These are phyloP conservation scores for Aristolochia fimbriata DNA, from an alignment of 164 flowering plant genomes.

Conservation along the genomic window DNA sequence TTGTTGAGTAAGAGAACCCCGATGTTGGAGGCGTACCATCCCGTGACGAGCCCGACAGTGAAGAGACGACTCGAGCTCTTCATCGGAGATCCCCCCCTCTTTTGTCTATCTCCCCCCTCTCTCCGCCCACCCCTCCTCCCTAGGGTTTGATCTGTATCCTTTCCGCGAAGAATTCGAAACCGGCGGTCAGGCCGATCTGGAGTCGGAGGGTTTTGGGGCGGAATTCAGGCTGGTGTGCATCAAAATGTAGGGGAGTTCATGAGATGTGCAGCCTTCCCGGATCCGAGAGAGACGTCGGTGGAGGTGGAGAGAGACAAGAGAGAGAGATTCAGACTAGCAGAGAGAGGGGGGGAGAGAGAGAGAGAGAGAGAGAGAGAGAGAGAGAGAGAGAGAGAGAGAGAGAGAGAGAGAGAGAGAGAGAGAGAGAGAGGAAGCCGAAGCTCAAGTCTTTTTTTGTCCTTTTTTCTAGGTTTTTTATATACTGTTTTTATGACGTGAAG, in stretches of 20 bases:
- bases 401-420: constrained; percentile 3
- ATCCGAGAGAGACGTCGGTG: not conserved
- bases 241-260: not conserved
- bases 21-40: constrained; percentile 50
- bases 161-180: not conserved
- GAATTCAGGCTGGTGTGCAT: not conserved
- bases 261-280: not conserved
- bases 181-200: not conserved
- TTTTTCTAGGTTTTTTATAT: no score
- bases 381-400: not conserved
- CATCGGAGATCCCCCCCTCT: constrained; percentile 2
- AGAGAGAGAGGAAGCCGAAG: not conserved
- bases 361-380: not conserved
- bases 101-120: not conserved
- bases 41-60: constrained; percentile 31
- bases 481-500: no score
- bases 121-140: not conserved
- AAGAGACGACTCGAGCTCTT: constrained; percentile 19
- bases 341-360: not conserved
- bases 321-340: not conserved
- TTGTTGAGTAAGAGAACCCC: constrained; percentile 40
- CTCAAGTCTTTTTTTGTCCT: not conserved
- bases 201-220: not conserved
- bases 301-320: not conserved
- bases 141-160: not conserved